Conservation (phyloP, 2,329 filamentous ascomycete species). For the Cytospora piceicola region DNA sequence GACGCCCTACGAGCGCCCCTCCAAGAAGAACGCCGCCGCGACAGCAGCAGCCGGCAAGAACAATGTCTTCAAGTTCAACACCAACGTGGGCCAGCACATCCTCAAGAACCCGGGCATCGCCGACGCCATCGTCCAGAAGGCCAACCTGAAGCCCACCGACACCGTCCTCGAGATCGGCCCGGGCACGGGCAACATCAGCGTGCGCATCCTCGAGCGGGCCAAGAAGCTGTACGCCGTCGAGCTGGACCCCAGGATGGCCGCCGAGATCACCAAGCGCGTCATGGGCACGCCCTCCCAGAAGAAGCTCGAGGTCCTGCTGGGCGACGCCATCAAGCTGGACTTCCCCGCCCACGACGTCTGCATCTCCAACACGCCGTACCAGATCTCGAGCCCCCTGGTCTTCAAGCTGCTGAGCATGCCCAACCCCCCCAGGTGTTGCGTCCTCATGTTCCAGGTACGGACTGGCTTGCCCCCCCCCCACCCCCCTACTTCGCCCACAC, state of each 20-base stretch:
- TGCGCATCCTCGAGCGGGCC: slow-evolving; percentile 84
- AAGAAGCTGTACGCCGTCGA: slow-evolving; percentile 84
- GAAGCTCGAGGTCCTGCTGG: slow-evolving; percentile 83
- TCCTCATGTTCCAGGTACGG: slow-evolving; percentile 86
- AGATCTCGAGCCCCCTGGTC: slow-evolving; percentile 75
- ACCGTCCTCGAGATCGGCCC: slow-evolving; percentile 91
- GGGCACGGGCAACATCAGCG: slow-evolving; percentile 84
- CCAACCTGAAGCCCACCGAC: slow-evolving; percentile 86
- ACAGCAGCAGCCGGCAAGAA: slow-evolving; percentile 54
- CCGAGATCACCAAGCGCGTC: slow-evolving; percentile 74
- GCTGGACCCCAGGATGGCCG: slow-evolving; percentile 68
- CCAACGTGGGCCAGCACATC: slow-evolving; percentile 83
- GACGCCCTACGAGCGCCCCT: slow-evolving; percentile 42
- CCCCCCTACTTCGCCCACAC: too few species aligned
- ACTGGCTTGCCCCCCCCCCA: accelerated
- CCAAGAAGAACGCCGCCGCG: slow-evolving; percentile 33
- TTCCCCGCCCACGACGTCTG: slow-evolving; percentile 74
- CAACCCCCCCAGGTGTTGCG: slow-evolving; percentile 78
- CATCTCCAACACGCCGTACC: slow-evolving; percentile 76
- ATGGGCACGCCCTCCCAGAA: slow-evolving; percentile 86
- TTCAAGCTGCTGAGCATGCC: slow-evolving; percentile 84
- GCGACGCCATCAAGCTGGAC: slow-evolving; percentile 90
- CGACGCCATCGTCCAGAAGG: slow-evolving; percentile 76
- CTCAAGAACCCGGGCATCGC: slow-evolving; percentile 89
- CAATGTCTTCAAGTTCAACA: slow-evolving; percentile 98